These are phyloP conservation scores for Penicillium taxi DNA, from an alignment of 495 filamentous ascomycete species.

Conservation along the genomic window DNA sequence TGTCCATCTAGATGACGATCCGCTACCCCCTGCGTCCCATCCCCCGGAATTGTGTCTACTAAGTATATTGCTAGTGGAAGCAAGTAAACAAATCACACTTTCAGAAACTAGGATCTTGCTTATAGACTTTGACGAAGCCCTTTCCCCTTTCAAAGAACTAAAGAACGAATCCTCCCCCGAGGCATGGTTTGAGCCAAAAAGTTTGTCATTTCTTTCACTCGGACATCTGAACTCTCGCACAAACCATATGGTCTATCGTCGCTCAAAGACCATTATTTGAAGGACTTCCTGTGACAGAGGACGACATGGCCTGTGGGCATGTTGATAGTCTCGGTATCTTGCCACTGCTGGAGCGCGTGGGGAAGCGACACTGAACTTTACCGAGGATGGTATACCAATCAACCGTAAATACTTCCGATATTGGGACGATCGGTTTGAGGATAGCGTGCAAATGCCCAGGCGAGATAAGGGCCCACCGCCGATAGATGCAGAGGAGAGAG, in stretches of 20 bases:
- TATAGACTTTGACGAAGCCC: slow-evolving; percentile 35
- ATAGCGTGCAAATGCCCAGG: slow-evolving; percentile 24
- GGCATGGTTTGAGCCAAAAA: slow-evolving; percentile 18
- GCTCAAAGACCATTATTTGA: slow-evolving; percentile 21
- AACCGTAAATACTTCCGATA: slow-evolving; percentile 20
- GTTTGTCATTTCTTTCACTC: slow-evolving; percentile 17
- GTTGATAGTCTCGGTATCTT: slow-evolving; percentile 29
- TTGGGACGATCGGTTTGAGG: slow-evolving; percentile 26
- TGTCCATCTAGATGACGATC: slow-evolving; percentile 18
- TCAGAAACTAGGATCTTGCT: slow-evolving; percentile 27
- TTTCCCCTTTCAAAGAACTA: slow-evolving; percentile 17
- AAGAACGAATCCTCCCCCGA: slow-evolving; percentile 21
- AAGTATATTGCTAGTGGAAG: slow-evolving; percentile 26
- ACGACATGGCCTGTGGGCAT: slow-evolving; percentile 32
- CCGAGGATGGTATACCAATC: slow-evolving; percentile 16
- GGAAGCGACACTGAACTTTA: slow-evolving; percentile 14
- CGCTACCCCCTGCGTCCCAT: slow-evolving; percentile 20
- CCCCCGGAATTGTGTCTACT: slow-evolving; percentile 13
- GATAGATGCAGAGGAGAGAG: slow-evolving; percentile 22
- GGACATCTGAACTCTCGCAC: slow-evolving; percentile 26
- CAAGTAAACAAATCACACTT: slow-evolving; percentile 19
- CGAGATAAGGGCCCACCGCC: slow-evolving; percentile 12
- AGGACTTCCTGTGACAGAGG: slow-evolving; percentile 18
- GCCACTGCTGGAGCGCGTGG: slow-evolving; percentile 21
- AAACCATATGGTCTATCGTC: slow-evolving; percentile 23